A percentile compares a stretch with the other conserved stretches of the same genome.
Evolutionary conservation across 495 filamentous ascomycete genomes (phyloP).

Genomic region (Saxophila tyrrhenica): DNA sequence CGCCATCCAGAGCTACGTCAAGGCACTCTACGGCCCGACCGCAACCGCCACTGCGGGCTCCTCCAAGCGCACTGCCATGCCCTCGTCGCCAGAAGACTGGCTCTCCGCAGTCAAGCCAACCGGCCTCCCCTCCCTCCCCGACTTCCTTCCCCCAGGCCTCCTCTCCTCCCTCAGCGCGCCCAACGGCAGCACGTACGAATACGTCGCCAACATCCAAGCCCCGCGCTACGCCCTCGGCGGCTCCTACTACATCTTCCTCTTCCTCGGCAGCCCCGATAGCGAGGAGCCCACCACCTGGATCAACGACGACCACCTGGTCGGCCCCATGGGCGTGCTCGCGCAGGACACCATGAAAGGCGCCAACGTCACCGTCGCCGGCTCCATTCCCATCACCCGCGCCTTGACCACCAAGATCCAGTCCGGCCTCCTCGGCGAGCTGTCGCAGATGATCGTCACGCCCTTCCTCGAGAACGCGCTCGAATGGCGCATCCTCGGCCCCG

Average conservation of each 20-base stretch:
- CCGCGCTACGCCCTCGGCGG: conserved; percentile 22
- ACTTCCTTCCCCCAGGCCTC: not conserved
- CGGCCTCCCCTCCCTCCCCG: not conserved
- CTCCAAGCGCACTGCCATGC: conserved; percentile 15
- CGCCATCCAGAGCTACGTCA: conserved; percentile 21
- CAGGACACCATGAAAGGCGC: conserved; percentile 8
- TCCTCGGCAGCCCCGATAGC: conserved; percentile 16
- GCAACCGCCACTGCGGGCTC: conserved; percentile 20
- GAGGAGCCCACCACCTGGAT: conserved; percentile 16
- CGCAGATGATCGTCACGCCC: conserved; percentile 1
- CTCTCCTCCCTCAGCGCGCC: not conserved
- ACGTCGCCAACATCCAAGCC: conserved; percentile 22
- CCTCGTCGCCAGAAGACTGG: not conserved
- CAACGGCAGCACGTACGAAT: conserved; percentile 21
- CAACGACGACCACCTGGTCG: conserved; percentile 17
- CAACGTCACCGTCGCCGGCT: conserved; percentile 14
- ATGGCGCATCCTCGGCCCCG: conserved; percentile 18
- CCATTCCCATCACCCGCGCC: conserved; percentile 19
- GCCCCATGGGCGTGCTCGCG: conserved; percentile 19
- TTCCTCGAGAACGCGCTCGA: conserved; percentile 13
- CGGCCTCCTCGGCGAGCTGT: conserved; percentile 8
- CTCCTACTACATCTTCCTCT: conserved; percentile 21
- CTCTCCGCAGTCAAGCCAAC: not conserved
- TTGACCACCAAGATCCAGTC: conserved; percentile 1
- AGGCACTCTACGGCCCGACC: conserved; percentile 21